Conservation (phyloP, 208 protist genomes). For the Leishmania martiniquensis region DNA sequence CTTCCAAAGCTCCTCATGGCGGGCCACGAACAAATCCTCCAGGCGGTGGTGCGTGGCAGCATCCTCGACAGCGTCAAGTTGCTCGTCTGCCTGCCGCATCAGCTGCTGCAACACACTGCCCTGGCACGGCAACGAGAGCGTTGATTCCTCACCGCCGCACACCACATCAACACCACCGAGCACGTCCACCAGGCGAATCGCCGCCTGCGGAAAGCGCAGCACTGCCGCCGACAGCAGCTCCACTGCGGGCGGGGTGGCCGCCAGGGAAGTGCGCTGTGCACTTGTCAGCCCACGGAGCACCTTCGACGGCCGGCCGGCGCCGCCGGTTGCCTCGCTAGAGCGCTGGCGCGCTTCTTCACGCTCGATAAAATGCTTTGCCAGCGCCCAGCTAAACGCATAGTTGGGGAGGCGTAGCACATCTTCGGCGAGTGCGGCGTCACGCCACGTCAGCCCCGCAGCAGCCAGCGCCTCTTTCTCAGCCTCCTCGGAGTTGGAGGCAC, state of each 20-base stretch:
- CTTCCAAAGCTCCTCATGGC: constrained; percentile 85
- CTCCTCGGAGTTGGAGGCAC: background rate
- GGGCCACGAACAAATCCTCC: constrained; percentile 55
- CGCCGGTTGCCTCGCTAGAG: constrained; percentile 3
- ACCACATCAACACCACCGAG: constrained; percentile 41
- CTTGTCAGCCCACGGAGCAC: constrained; percentile 56
- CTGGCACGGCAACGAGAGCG: constrained; percentile 19
- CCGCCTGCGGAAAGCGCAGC: constrained; percentile 57
- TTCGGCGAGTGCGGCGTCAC: constrained; percentile 26
- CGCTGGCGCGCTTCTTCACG: constrained; percentile 35
- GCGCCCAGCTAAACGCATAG: constrained; percentile 79
- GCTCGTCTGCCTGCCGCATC: background rate
- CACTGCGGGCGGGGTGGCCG: constrained; percentile 37
- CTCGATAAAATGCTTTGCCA: constrained; percentile 78
- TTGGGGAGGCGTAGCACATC: constrained; percentile 53
- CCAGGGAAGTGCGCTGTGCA: constrained; percentile 35
- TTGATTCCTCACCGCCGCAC: constrained; percentile 17
- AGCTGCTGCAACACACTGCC: constrained; percentile 7
- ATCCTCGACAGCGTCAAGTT: constrained; percentile 4
- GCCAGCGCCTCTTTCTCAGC: constrained; percentile 11
- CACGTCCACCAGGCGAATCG: constrained; percentile 54
- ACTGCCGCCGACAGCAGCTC: constrained; percentile 58
- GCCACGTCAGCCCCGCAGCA: background rate
- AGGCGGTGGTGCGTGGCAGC: constrained; percentile 28
- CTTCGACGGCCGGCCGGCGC: constrained; percentile 38